Percentiles rank a stretch among this genome's conserved stretches.
Evolutionary conservation across 1,139 yeast genomes (phyloP).

Genomic region (Sugiyamaella grinbergsii): DNA sequence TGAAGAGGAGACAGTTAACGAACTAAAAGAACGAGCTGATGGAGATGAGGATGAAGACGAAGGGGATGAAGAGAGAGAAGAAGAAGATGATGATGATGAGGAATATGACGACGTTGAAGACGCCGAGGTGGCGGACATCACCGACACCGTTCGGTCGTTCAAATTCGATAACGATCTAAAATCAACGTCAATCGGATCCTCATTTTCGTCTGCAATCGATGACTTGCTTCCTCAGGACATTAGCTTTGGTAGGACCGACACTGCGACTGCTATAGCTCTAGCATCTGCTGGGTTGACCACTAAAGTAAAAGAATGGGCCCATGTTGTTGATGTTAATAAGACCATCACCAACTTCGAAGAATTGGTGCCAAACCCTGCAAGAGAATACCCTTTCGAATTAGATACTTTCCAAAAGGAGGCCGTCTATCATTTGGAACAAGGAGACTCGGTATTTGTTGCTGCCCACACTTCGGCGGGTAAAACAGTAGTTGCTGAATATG

Average conservation of each 20-base stretch:
- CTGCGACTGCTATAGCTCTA: slow-evolving; percentile 28
- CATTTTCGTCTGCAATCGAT: slow-evolving; percentile 54
- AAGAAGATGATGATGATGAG: slow-evolving; percentile 11
- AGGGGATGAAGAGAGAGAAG: slow-evolving; percentile 16
- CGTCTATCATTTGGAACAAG: slow-evolving; percentile 91
- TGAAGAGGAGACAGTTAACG: slow-evolving; percentile 34
- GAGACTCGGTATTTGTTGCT: slow-evolving; percentile 96
- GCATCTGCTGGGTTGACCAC: slow-evolving; percentile 39
- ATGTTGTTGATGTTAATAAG: slow-evolving; percentile 84
- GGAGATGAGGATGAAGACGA: slow-evolving; percentile 27
- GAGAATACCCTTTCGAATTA: slow-evolving; percentile 88
- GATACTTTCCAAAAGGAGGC: slow-evolving; percentile 98
- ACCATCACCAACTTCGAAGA: slow-evolving; percentile 80
- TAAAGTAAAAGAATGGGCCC: slow-evolving; percentile 82
- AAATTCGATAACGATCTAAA: slow-evolving; percentile 2
- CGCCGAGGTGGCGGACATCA: not conserved
- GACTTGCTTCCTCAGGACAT: slow-evolving; percentile 72
- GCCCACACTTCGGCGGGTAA: slow-evolving; percentile 97
- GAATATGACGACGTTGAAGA: slow-evolving; percentile 18
- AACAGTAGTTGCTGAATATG: slow-evolving; percentile 91
- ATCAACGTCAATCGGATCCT: slow-evolving; percentile 3
- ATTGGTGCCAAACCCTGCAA: slow-evolving; percentile 88
- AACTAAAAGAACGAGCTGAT: slow-evolving; percentile 36
- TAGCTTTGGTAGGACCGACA: slow-evolving; percentile 47
- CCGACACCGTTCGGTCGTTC: slow-evolving; percentile 3